A percentile compares a stretch with the other conserved stretches of the same genome.
Conservation (phyloP, 148 eudicot species). For the Rhododendron griersonianum region DNA sequence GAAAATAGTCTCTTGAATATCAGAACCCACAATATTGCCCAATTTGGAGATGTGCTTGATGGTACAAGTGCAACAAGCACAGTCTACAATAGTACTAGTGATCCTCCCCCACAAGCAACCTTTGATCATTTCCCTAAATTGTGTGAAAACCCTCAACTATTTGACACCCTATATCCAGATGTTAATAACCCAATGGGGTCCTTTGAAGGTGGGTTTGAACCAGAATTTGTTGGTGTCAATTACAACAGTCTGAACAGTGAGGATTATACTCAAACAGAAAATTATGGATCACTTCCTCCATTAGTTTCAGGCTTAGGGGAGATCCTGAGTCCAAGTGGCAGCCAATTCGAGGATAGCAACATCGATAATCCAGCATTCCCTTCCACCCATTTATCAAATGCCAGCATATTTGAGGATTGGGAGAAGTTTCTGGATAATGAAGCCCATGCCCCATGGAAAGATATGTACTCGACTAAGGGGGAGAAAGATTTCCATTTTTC, state of each 20-base stretch:
- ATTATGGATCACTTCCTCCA: slow-evolving; percentile 26
- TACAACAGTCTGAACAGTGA: not conserved
- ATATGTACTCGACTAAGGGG: slow-evolving; percentile 20
- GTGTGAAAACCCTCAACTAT: not conserved
- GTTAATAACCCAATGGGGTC: slow-evolving; percentile 1
- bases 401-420: slow-evolving; percentile 34
- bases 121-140: slow-evolving; percentile 1
- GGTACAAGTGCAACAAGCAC: too few relatives aligned
- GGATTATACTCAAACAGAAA: slow-evolving; percentile 12
- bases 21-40: not conserved
- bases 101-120: not conserved
- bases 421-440: slow-evolving; percentile 46
- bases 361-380: slow-evolving; percentile 27
- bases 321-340: slow-evolving; percentile 6
- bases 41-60: slow-evolving; percentile 4
- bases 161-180: not conserved
- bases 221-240: not conserved
- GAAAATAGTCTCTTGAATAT: not conserved
- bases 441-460: slow-evolving; percentile 36
- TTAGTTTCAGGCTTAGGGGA: slow-evolving; percentile 33
- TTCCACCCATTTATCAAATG: slow-evolving; percentile 14
- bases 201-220: slow-evolving; percentile 12
- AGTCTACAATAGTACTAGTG: not conserved
- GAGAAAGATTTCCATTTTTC: not conserved
- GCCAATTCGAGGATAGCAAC: slow-evolving; percentile 27